These are phyloP conservation scores for Irpex lacteus DNA, from an alignment of 1,284 basidiomycete genomes.

Conservation along the genomic window DNA sequence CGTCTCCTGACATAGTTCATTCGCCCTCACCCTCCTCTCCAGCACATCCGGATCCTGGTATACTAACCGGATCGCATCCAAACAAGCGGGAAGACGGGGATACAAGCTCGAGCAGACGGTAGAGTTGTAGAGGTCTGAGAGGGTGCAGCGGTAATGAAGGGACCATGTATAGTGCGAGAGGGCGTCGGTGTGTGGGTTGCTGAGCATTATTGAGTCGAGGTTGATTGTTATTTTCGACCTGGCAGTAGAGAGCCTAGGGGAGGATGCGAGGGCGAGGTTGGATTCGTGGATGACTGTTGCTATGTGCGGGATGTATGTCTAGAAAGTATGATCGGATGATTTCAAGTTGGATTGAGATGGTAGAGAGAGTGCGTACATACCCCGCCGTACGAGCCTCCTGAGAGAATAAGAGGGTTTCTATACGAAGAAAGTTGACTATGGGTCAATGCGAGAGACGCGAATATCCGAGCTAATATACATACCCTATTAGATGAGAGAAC, in stretches of 20 bases:
- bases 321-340: no score
- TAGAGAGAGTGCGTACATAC: constrained; percentile 8
- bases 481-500: constrained; percentile 27
- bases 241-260: no score
- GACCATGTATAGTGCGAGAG: constrained; percentile 27
- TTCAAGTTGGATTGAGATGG: no score
- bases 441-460: neutral
- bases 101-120: constrained; percentile 26
- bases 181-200: constrained; percentile 30
- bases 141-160: constrained; percentile 25
- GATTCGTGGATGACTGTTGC: constrained; percentile 31
- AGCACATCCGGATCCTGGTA: constrained; percentile 17
- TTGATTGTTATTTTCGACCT: no score
- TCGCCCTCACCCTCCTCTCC: constrained; percentile 19
- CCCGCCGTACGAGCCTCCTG: constrained; percentile 33
- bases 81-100: constrained; percentile 22
- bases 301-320: constrained; percentile 31
- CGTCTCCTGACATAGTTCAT: constrained; percentile 1
- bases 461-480: neutral
- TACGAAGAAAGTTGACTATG: neutral
- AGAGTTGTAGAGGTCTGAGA: constrained; percentile 25
- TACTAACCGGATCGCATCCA: constrained; percentile 27
- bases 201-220: constrained; percentile 31
- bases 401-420: constrained; percentile 29
- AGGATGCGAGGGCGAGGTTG: constrained; percentile 22